phyloP scores from a whole-genome alignment of 352 stramenopile species.

The Phytopythium vexans region DNA sequence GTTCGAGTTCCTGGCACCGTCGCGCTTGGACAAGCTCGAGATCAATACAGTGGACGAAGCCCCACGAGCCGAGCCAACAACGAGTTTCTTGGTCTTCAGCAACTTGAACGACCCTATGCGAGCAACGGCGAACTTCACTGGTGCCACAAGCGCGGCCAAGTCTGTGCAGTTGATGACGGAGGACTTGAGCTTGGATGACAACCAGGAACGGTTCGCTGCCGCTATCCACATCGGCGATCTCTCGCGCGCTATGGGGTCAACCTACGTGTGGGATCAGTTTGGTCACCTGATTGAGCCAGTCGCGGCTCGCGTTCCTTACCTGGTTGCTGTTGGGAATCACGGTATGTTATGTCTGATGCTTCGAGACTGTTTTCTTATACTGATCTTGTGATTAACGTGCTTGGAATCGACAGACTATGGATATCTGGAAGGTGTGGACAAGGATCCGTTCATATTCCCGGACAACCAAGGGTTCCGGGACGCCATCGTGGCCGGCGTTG shows the following conservation, averaged over 20 bases:
- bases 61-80: constrained; percentile 6
- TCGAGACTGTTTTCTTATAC: not conserved
- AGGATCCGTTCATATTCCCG: constrained; percentile 23
- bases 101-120: constrained; percentile 47
- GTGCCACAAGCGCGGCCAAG: constrained; percentile 28
- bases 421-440: constrained; percentile 31
- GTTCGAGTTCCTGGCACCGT: constrained; percentile 26
- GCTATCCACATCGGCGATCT: constrained; percentile 85
- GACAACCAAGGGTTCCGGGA: constrained; percentile 29
- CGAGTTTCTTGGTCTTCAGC: constrained; percentile 75
- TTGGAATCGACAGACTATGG: constrained; percentile 29
- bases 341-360: constrained; percentile 10
- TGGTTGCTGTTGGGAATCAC: constrained; percentile 65
- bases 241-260: constrained; percentile 62
- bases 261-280: constrained; percentile 86
- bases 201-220: constrained; percentile 38
- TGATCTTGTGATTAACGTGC: not conserved
- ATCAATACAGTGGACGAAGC: constrained; percentile 1
- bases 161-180: constrained; percentile 32
- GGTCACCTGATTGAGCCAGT: constrained; percentile 76
- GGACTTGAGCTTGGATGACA: constrained; percentile 22
- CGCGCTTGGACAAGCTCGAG: constrained; percentile 14
- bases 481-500: constrained; percentile 25
- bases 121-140: constrained; percentile 23
- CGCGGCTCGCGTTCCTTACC: constrained; percentile 69